These are phyloP conservation scores for Lasiodiplodia theobromae DNA, from an alignment of 2,329 filamentous ascomycete genomes.

Conservation along the genomic window DNA sequence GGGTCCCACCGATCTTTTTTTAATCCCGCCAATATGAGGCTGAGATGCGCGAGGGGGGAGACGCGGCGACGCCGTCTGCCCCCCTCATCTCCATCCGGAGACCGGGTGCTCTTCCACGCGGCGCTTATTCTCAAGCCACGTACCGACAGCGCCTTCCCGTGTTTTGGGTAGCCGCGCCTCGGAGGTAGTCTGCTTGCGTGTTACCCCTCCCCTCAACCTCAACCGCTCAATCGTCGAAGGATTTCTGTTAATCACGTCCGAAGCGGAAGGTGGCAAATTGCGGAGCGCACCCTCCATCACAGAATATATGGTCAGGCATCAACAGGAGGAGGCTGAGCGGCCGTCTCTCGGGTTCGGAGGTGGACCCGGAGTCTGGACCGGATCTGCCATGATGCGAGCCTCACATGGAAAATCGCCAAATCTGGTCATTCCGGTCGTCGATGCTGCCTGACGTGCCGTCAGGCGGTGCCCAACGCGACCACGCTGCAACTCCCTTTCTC, in stretches of 20 bases:
- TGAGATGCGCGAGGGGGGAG: neutral
- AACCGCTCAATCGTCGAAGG: neutral
- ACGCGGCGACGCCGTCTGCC: neutral
- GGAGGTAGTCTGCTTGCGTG: neutral
- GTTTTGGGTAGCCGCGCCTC: neutral
- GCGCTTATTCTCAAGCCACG: neutral
- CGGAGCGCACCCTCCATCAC: neutral
- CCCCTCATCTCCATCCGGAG: neutral
- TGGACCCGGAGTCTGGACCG: neutral
- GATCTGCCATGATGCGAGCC: neutral
- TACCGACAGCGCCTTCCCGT: neutral
- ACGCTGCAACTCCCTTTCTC: neutral
- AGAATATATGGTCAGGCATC: neutral
- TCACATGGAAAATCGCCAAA: neutral
- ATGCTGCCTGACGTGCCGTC: constrained; percentile 17
- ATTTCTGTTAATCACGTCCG: neutral
- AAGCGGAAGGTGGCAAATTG: neutral
- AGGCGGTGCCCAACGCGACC: neutral
- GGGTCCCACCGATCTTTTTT: neutral
- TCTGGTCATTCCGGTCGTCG: neutral
- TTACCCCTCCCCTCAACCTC: neutral
- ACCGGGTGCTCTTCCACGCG: constrained; percentile 1
- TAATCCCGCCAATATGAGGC: neutral
- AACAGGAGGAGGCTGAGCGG: neutral
- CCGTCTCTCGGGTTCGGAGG: neutral